Evolutionary conservation across 805 yeast species (phyloP), one percentile per base, ranked within the genome.

Genomic region (Kurtzmaniella fragi): DNA sequence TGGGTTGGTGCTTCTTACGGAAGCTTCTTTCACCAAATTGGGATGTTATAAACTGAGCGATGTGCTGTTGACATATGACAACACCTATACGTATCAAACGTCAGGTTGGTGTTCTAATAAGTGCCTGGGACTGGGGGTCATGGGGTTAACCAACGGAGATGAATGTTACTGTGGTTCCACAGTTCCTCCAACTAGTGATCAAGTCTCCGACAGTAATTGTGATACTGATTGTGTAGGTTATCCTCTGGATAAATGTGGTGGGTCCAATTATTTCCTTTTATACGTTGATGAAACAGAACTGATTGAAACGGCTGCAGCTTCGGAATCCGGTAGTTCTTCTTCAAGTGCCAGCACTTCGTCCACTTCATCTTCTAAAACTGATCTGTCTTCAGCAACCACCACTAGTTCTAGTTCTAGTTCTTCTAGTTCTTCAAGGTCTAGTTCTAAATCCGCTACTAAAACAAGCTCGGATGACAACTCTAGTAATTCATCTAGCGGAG

Each of bases 51-150:
- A 46, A 26, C 31, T 50, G 50, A 46, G 68, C 20, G 36, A 56
- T n/a, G 47, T 73, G 3, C 60, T 33, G 32, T 43, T 53, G 2
- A 36, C 36, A 56, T 74, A 65, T 48, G 56, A 64, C 43, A 85
- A 82, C 25, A 50, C 68, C 2, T 75, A 74, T 55, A 61, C 57
- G 1, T 82, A 63, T 54, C 90, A 84, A 60, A 71, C 88, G 7
- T 72, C 78, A 13, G 64, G 73, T 6, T 63, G 75, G 52, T 83
- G 93, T 57, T 63, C 68, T 42, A 46, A 51, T 6, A 63, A 67
- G 44, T 82, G 96, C 60, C 40, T 53, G 38, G 72, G 73, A 7
- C 64, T 59, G 17, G 50, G 47, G 28, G 59, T 67, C 23, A 61
- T 60, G 9, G 73, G 67, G 3, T 49, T 65, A 15, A 48, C 57